Evolutionary conservation across 2,329 filamentous ascomycete genomes (phyloP).

Genomic region (Hypoxylon sp.): DNA sequence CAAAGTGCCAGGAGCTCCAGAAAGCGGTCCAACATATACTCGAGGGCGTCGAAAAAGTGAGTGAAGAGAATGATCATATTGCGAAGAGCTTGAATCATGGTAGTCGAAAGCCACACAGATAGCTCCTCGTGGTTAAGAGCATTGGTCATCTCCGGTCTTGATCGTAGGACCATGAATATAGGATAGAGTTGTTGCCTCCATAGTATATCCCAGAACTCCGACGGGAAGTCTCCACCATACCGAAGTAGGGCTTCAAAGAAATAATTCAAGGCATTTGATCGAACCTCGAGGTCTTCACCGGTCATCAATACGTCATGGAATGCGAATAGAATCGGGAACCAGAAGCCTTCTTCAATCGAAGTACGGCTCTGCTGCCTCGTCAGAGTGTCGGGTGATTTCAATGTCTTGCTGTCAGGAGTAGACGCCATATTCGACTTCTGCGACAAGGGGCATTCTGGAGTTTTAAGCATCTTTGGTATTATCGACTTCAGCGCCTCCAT

Average conservation of each 20-base stretch:
- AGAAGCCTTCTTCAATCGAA: slow-evolving; percentile 95
- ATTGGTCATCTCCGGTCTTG: slow-evolving; percentile 95
- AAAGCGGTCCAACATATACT: slow-evolving; percentile 99
- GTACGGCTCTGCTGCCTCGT: slow-evolving; percentile 76
- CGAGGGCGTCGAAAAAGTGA: slow-evolving; percentile 94
- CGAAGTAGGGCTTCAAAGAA: slow-evolving; percentile 93
- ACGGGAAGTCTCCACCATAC: slow-evolving; percentile 90
- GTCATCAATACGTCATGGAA: slow-evolving; percentile 99
- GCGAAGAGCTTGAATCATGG: slow-evolving; percentile 97
- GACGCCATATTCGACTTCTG: slow-evolving; percentile 61
- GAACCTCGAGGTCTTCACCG: slow-evolving; percentile 95
- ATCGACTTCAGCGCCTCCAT: slow-evolving; percentile 95
- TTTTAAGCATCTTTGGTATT: slow-evolving; percentile 93
- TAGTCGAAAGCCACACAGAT: slow-evolving; percentile 98
- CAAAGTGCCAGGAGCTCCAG: slow-evolving; percentile 93
- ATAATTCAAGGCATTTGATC: slow-evolving; percentile 90
- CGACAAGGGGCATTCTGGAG: slow-evolving; percentile 92
- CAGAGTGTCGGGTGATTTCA: slow-evolving; percentile 58
- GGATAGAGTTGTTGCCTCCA: slow-evolving; percentile 97
- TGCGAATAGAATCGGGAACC: slow-evolving; percentile 97
- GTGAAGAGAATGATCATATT: slow-evolving; percentile 99
- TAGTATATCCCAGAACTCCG: slow-evolving; percentile 97
- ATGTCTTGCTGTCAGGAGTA: slow-evolving; percentile 53
- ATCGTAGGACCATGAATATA: slow-evolving; percentile 98
- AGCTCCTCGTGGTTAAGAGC: slow-evolving; percentile 95